phyloP scores from a whole-genome alignment of 2,329 filamentous ascomycete species.

The Epichloe scottii region DNA sequence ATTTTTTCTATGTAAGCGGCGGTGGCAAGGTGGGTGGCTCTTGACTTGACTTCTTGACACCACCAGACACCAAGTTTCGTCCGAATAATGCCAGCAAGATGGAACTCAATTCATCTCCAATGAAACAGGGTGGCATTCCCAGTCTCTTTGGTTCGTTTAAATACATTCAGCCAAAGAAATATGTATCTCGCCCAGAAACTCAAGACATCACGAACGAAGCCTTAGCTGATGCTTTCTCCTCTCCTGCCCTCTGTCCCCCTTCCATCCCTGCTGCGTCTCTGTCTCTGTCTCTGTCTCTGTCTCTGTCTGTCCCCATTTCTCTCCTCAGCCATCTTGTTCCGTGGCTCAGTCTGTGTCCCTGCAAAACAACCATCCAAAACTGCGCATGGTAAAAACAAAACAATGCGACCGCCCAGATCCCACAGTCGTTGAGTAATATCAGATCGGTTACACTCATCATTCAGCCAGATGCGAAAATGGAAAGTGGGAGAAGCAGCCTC shows the following conservation, averaged over 20 bases:
- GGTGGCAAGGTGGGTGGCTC: not conserved
- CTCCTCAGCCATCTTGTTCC: not conserved
- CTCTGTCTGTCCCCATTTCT: not conserved
- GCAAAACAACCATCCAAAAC: slow-evolving; percentile 9
- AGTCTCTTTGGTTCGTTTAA: not conserved
- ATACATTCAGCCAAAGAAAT: slow-evolving; percentile 5
- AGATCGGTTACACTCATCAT: slow-evolving; percentile 1
- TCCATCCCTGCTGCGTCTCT: not conserved
- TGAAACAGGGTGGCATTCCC: not conserved
- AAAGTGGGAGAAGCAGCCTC: not conserved
- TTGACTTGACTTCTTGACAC: not conserved
- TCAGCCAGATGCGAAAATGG: not conserved
- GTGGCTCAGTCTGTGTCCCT: not conserved
- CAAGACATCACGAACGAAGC: slow-evolving; percentile 8
- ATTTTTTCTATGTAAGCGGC: slow-evolving; percentile 20
- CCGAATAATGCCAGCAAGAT: not conserved
- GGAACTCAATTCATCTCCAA: slow-evolving; percentile 20
- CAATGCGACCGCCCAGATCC: not conserved
- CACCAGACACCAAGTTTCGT: not conserved
- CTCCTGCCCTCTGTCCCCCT: not conserved
- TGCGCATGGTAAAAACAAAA: not conserved
- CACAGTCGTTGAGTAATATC: not conserved
- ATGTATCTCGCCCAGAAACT: slow-evolving; percentile 9
- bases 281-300: not conserved
- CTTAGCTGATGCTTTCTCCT: slow-evolving; percentile 7